Conservation (phyloP, 2,329 filamentous ascomycete genomes). For the Colletotrichum cordylinicola region DNA sequence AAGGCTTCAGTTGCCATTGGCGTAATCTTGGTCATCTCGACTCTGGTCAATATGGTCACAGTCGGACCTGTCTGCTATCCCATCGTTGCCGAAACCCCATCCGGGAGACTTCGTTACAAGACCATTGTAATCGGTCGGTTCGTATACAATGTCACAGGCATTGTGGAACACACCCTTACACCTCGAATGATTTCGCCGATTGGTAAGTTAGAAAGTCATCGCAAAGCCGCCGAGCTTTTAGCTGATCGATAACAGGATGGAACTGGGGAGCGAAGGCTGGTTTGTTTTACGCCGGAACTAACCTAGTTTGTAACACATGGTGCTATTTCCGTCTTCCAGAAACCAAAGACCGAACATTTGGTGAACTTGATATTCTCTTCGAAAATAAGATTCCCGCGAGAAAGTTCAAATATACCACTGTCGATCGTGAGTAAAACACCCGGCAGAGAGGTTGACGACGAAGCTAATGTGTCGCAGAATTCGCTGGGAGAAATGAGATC, state of each 20-base stretch:
- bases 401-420: conserved; percentile 32
- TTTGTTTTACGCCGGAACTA: conserved; percentile 45
- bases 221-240: neutral
- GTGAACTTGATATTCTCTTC: conserved; percentile 42
- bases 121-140: conserved; percentile 50
- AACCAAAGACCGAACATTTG: conserved; percentile 49
- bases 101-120: conserved; percentile 51
- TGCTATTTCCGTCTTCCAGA: conserved; percentile 48
- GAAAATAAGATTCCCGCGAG: conserved; percentile 25
- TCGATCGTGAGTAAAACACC: conserved; percentile 17
- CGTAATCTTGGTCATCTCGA: conserved; percentile 34
- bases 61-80: conserved; percentile 47
- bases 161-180: conserved; percentile 43
- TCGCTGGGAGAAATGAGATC: neutral
- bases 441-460: neutral
- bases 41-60: conserved; percentile 37
- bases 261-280: conserved; percentile 46
- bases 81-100: conserved; percentile 47
- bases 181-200: conserved; percentile 41
- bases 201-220: neutral
- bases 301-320: conserved; percentile 42
- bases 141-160: conserved; percentile 44
- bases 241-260: conserved; percentile 31
- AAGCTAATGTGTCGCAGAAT: neutral
- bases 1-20: conserved; percentile 30